Evolutionary conservation across 2,329 filamentous ascomycete genomes (phyloP).

Genomic region (Fusarium domesticum): DNA sequence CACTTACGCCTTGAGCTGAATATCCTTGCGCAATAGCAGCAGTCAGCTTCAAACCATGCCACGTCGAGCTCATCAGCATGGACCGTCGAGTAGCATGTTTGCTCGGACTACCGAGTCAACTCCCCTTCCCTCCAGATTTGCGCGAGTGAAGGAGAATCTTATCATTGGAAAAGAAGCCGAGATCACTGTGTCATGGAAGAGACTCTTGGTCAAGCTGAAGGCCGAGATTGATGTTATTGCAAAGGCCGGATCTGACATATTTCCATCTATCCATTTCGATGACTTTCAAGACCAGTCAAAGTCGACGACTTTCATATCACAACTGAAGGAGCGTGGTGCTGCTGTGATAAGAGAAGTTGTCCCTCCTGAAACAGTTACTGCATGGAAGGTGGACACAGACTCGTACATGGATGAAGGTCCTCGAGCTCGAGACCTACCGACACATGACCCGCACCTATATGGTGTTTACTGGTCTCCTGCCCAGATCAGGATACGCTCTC

Average conservation of each 20-base stretch:
- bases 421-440: slow-evolving; percentile 31
- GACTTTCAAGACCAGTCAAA: slow-evolving; percentile 33
- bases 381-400: slow-evolving; percentile 51
- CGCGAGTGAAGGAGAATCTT: slow-evolving; percentile 39
- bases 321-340: slow-evolving; percentile 31
- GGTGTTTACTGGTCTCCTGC: slow-evolving; percentile 42
- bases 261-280: slow-evolving; percentile 43
- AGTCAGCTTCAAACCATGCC: slow-evolving; percentile 11
- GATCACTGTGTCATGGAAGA: slow-evolving; percentile 38
- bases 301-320: slow-evolving; percentile 27
- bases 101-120: slow-evolving; percentile 28
- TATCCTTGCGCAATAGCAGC: neutral
- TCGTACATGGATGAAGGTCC: slow-evolving; percentile 54
- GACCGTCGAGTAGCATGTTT: slow-evolving; percentile 28
- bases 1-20: neutral
- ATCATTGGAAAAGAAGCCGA: slow-evolving; percentile 38
- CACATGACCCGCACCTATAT: slow-evolving; percentile 33
- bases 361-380: slow-evolving; percentile 23
- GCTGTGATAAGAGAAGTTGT: slow-evolving; percentile 35
- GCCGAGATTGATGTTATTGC: slow-evolving; percentile 38
- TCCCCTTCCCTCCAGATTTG: slow-evolving; percentile 40
- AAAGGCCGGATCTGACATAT: slow-evolving; percentile 31
- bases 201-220: slow-evolving; percentile 37
- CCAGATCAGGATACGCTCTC: slow-evolving; percentile 40
- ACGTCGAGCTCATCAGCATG: slow-evolving; percentile 17